Evolutionary conservation across 768 basidiomycete genomes (phyloP), one percentile per base, ranked within the genome.

Genomic region (Coprinopsis sp.): DNA sequence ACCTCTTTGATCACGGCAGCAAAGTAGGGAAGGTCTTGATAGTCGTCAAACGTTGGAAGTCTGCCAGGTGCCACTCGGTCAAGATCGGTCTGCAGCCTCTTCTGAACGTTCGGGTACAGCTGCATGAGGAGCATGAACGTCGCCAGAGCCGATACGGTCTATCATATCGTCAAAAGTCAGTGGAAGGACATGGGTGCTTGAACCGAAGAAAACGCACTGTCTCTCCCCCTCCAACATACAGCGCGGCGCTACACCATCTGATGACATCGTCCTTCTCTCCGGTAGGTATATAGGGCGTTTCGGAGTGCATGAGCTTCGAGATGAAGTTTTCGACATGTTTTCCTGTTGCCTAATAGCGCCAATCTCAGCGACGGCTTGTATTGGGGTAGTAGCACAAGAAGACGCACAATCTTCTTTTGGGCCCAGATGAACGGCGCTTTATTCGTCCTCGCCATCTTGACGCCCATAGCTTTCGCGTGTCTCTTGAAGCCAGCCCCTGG

Each of bases 401-500:
- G 22, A 47, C 58, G 31, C 16, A 64, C 66, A 18, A 70, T 66
- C 39, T 64, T 52, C 14, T 51, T 38, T 44, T 63, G 61, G 1
- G 65, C 63, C 66, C 66, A 69, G 2, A 53, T 41, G 49, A 61
- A 60, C 2, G 70, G 67, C 4, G 56, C 46, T 0, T 42, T 21
- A 13, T 62, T 61, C 3, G 65, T 52, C 1, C 33, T 45, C 21
- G 51, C 50, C 23, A 68, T 33, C 4, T 53, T 39, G 13, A 47
- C 27, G 13, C 52, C 55, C 19, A 46, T 56, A 14, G 49, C 41
- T 11, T 44, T 44, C 0, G 63, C 67, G 6, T 47, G 22, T 13
- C 57, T 57, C 51, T 74, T 72, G 60, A 72, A 76, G 1, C 53
- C 59, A 30, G 65, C 68, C 3, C 71, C 67, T 18, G 74, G 71